phyloP scores from a whole-genome alignment of 2,329 filamentous ascomycete genomes.

The Aspergillus fumigatiaffinis region DNA sequence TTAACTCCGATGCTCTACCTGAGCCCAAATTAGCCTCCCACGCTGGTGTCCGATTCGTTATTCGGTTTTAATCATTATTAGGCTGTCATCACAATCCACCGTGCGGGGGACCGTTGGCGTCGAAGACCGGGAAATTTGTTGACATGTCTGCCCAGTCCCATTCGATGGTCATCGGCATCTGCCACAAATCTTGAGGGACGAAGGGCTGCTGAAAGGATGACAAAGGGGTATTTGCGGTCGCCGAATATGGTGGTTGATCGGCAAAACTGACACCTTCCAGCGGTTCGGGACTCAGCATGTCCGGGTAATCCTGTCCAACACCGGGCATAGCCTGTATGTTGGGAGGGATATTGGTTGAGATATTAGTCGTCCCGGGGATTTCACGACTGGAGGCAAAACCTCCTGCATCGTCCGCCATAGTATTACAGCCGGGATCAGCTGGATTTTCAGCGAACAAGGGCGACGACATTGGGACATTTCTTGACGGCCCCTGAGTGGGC shows the following conservation, averaged over 20 bases:
- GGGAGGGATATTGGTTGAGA: slow-evolving; percentile 22
- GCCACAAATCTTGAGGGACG: slow-evolving; percentile 88
- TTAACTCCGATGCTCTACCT: slow-evolving; percentile 1
- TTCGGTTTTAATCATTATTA: slow-evolving; percentile 15
- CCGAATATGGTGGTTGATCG: slow-evolving; percentile 27
- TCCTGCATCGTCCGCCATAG: slow-evolving; percentile 13
- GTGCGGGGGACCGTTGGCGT: slow-evolving; percentile 21
- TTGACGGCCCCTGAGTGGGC: slow-evolving; percentile 17
- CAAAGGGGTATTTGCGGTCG: slow-evolving; percentile 29
- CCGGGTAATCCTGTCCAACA: slow-evolving; percentile 33
- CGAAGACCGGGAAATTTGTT: slow-evolving; percentile 34
- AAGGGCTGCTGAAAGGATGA: slow-evolving; percentile 74
- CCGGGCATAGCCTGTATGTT: slow-evolving; percentile 26
- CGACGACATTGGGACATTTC: slow-evolving; percentile 22
- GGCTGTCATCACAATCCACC: slow-evolving; percentile 19
- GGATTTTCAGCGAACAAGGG: slow-evolving; percentile 22
- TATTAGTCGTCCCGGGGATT: slow-evolving; percentile 18
- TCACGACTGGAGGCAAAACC: slow-evolving; percentile 22
- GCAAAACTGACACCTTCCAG: slow-evolving; percentile 31
- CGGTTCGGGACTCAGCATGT: slow-evolving; percentile 35
- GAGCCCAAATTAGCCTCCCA: not conserved
- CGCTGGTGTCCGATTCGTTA: slow-evolving; percentile 3
- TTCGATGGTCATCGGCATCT: slow-evolving; percentile 92
- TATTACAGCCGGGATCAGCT: slow-evolving; percentile 11
- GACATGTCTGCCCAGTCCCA: slow-evolving; percentile 68